Conservation (phyloP, 1,284 basidiomycete species). For the Anthracocystis walkeri region DNA sequence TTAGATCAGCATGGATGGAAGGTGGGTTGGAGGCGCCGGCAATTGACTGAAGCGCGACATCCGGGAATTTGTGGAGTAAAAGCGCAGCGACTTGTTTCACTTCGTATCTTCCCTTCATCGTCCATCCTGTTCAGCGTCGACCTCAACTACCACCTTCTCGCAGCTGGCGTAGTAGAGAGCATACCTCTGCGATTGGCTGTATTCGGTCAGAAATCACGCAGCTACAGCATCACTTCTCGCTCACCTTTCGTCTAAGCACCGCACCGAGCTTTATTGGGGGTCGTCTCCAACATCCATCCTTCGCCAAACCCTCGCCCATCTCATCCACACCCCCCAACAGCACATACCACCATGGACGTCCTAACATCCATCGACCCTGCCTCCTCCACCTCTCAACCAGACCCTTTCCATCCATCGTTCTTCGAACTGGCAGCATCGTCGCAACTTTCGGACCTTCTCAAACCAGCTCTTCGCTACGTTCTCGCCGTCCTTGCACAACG, state of each 20-base stretch:
- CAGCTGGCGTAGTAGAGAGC: too few relatives aligned
- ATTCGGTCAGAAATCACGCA: too few relatives aligned
- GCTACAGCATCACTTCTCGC: too few relatives aligned
- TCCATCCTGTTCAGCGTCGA: too few relatives aligned
- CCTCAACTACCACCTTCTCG: too few relatives aligned
- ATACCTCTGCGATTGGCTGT: too few relatives aligned
- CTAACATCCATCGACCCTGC: slow-evolving; percentile 59
- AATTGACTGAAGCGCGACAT: slow-evolving; percentile 11
- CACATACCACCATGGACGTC: slow-evolving; percentile 56
- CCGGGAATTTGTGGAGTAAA: slow-evolving; percentile 9
- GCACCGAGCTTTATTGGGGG: too few relatives aligned
- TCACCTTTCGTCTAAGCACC: too few relatives aligned
- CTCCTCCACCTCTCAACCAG: slow-evolving; percentile 48
- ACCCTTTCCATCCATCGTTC: slow-evolving; percentile 81
- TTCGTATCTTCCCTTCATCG: background rate
- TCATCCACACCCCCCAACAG: too few relatives aligned
- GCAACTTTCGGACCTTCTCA: slow-evolving; percentile 89
- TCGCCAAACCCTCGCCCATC: too few relatives aligned
- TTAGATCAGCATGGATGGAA: background rate
- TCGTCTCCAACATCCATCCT: too few relatives aligned
- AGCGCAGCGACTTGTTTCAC: background rate
- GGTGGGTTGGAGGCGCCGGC: slow-evolving; percentile 7
- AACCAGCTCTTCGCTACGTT: slow-evolving; percentile 95
- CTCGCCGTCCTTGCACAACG: slow-evolving; percentile 91
- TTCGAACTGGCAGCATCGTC: slow-evolving; percentile 97